These are phyloP conservation scores for Rhipidocladum racemiflorum DNA, from an alignment of 176 grass and related monocot genomes.

Conservation along the genomic window DNA sequence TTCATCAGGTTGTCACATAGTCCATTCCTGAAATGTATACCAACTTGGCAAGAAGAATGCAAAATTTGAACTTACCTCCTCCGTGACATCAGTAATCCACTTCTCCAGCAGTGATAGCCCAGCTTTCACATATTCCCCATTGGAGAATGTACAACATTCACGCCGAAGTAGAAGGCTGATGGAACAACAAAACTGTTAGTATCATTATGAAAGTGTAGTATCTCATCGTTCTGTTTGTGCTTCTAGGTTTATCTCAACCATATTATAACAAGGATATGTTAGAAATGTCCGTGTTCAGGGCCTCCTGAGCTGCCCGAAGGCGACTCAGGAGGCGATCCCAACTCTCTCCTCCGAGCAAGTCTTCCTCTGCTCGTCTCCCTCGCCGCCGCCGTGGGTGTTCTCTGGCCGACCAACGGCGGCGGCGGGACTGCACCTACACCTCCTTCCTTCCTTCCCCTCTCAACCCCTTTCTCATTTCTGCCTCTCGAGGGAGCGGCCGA, in stretches of 20 bases:
- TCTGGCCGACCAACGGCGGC: too few relatives aligned
- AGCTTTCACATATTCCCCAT: conserved; percentile 97
- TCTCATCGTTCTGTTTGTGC: not conserved
- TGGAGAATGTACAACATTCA: conserved; percentile 96
- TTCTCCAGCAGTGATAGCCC: conserved; percentile 84
- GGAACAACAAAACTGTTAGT: conserved; percentile 22
- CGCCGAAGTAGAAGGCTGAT: conserved; percentile 83
- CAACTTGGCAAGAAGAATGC: not conserved
- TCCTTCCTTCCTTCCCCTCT: too few relatives aligned
- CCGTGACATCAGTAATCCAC: conserved; percentile 87
- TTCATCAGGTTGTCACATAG: conserved; percentile 7
- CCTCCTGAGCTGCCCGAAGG: too few relatives aligned
- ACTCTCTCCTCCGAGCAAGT: too few relatives aligned
- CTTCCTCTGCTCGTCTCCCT: too few relatives aligned
- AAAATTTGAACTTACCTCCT: conserved; percentile 57
- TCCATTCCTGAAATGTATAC: conserved; percentile 2
- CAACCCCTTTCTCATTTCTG: too few relatives aligned
- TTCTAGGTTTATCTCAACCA: conserved; percentile 1
- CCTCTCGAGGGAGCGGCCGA: too few relatives aligned
- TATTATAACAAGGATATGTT: conserved; percentile 6
- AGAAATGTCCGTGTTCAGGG: not conserved
- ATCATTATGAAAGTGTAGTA: conserved; percentile 18
- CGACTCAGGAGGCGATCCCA: too few relatives aligned
- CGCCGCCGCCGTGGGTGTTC: too few relatives aligned
- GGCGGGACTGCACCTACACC: too few relatives aligned